Evolutionary conservation across 1,284 basidiomycete genomes (phyloP).

Genomic region (Apiotrichum akiyoshidainum): DNA sequence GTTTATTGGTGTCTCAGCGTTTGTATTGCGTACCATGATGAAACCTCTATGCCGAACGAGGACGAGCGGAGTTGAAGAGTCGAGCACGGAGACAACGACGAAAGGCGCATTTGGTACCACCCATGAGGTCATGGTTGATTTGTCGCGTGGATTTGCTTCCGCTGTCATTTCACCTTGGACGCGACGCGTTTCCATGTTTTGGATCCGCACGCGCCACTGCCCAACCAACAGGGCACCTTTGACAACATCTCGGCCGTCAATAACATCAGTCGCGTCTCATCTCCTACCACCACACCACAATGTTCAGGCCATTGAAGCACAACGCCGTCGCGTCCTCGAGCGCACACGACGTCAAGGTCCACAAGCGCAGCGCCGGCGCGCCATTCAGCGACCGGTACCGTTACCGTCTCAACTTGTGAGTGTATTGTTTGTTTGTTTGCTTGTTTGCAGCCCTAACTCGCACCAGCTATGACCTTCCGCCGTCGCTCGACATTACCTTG

Average conservation of each 20-base stretch:
- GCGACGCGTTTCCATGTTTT: constrained; percentile 2
- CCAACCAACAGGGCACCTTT: background rate
- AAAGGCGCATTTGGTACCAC: too few species aligned
- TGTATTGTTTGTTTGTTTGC: background rate
- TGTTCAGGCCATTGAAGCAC: constrained; percentile 43
- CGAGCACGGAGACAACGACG: background rate
- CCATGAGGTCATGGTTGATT: background rate
- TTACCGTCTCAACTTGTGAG: constrained; percentile 76
- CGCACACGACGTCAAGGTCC: constrained; percentile 39
- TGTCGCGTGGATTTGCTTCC: background rate
- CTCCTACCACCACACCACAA: constrained; percentile 11
- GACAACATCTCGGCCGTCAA: background rate
- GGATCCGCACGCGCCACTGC: background rate
- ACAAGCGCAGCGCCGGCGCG: constrained; percentile 26
- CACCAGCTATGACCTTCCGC: constrained; percentile 80
- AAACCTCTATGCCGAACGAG: too few species aligned
- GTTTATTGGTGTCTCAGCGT: too few species aligned
- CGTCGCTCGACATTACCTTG: constrained; percentile 82
- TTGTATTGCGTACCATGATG: too few species aligned
- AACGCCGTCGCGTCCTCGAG: background rate
- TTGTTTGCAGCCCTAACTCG: background rate
- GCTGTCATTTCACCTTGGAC: background rate
- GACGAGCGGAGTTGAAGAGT: too few species aligned
- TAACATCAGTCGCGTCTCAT: background rate
- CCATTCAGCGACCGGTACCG: constrained; percentile 54